Evolutionary conservation across 495 filamentous ascomycete genomes (phyloP).

Genomic region (Chaetomium fimeti): DNA sequence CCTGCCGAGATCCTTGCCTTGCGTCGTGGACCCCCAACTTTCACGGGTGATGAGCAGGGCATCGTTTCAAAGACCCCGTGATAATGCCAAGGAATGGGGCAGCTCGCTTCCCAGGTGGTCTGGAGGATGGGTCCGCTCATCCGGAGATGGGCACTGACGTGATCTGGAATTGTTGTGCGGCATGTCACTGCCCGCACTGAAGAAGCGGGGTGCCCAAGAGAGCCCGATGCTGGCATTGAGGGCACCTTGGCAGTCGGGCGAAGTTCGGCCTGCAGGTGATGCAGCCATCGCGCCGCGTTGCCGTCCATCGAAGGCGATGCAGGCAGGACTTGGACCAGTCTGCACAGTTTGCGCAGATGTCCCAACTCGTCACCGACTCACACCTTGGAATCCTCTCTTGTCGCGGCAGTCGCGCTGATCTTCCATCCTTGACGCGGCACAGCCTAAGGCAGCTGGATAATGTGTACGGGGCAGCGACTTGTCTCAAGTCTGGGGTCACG

Average conservation of each 20-base stretch:
- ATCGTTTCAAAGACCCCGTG: constrained; percentile 17
- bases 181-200: constrained; percentile 14
- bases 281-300: constrained; percentile 28
- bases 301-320: constrained; percentile 12
- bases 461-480: background rate
- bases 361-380: constrained; percentile 12
- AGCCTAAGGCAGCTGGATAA: background rate
- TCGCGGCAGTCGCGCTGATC: background rate
- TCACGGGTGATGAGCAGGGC: constrained; percentile 5
- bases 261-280: constrained; percentile 27
- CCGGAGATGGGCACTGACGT: constrained; percentile 29
- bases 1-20: constrained; percentile 23
- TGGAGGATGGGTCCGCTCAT: constrained; percentile 30
- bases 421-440: background rate
- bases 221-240: background rate
- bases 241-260: constrained; percentile 17
- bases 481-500: background rate
- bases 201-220: constrained; percentile 10
- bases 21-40: constrained; percentile 13
- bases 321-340: background rate
- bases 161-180: constrained; percentile 9
- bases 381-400: background rate
- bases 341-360: background rate
- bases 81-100: constrained; percentile 13
- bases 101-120: constrained; percentile 14